These are phyloP conservation scores for Candida easanensis DNA, from an alignment of 805 yeast species.

Conservation along the genomic window DNA sequence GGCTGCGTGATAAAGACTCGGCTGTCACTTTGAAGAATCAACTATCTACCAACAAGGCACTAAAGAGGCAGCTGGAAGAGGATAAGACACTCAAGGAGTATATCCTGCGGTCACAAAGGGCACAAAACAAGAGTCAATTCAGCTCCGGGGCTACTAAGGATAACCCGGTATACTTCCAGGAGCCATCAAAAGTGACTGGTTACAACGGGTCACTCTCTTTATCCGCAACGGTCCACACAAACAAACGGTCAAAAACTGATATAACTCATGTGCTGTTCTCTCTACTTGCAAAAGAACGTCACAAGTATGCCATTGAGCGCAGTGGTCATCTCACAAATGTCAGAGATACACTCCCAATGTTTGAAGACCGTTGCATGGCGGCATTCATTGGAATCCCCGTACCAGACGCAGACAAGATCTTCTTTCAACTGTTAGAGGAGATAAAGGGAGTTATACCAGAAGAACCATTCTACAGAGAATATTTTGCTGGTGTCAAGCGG, in stretches of 20 bases:
- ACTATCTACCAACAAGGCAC: slow-evolving; percentile 2
- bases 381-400: background rate
- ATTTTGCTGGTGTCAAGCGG: background rate
- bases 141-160: background rate
- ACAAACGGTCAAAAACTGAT: background rate
- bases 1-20: slow-evolving; percentile 6
- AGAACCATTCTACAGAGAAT: background rate
- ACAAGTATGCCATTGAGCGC: background rate
- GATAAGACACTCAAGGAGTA: background rate
- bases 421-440: background rate
- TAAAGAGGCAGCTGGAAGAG: slow-evolving; percentile 1
- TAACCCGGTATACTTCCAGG: background rate
- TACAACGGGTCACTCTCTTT: background rate
- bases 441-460: background rate
- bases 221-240: background rate
- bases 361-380: slow-evolving; percentile 1
- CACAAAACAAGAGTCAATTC: background rate
- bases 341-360: background rate
- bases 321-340: background rate
- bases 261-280: background rate
- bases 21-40: slow-evolving; percentile 1
- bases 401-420: background rate
- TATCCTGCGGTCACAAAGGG: background rate
- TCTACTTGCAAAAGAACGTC: background rate
- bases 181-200: background rate